These are phyloP conservation scores for Eucalyptus melliodora DNA, from an alignment of 345 rosid species.

Conservation along the genomic window DNA sequence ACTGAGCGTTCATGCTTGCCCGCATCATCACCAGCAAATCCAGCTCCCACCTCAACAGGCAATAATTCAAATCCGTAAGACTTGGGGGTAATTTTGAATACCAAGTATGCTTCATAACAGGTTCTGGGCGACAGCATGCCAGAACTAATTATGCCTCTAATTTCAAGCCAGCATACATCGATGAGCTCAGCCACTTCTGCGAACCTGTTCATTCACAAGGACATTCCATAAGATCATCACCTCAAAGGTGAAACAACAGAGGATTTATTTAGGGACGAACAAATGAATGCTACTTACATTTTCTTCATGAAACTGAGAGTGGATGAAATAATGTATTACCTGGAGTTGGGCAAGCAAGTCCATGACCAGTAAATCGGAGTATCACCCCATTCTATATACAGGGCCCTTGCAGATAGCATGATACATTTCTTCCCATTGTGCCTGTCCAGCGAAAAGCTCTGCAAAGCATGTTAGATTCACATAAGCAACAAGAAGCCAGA, in stretches of 20 bases:
- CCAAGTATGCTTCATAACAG: constrained; percentile 1
- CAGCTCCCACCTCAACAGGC: constrained; percentile 4
- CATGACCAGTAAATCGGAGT: background rate
- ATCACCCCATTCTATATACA: constrained; percentile 9
- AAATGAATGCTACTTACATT: background rate
- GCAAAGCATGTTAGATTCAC: background rate
- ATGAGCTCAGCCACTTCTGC: background rate
- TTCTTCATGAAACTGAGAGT: background rate
- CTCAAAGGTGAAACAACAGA: background rate
- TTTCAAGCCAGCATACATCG: background rate
- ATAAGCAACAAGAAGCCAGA: background rate
- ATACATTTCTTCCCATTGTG: constrained; percentile 14
- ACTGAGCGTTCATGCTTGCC: background rate
- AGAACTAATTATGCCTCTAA: background rate
- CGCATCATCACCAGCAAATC: background rate
- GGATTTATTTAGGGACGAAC: background rate
- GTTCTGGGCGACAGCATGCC: background rate
- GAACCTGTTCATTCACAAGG: background rate
- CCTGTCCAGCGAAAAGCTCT: constrained; percentile 15
- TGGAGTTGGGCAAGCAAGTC: background rate
- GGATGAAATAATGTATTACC: background rate
- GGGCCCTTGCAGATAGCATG: constrained; percentile 16
- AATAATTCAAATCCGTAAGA: background rate
- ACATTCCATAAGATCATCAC: background rate
- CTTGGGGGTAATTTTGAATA: background rate